A percentile compares a stretch with the other conserved stretches of the same genome.
phyloP scores from a whole-genome alignment of 2,329 filamentous ascomycete genomes.

The Madurella mycetomatis region DNA sequence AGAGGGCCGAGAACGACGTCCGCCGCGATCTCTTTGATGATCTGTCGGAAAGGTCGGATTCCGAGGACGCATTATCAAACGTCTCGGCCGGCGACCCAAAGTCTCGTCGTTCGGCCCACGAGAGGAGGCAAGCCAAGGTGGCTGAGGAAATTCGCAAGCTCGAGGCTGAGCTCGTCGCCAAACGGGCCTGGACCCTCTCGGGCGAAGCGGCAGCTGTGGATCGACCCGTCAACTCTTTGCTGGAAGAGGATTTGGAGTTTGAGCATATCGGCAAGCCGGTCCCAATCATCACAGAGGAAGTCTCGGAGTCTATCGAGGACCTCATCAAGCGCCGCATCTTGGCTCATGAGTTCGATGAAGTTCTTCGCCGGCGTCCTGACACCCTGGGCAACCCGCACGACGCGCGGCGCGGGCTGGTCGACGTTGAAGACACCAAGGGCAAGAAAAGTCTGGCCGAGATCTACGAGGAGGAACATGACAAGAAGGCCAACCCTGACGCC shows the following conservation, averaged over 20 bases:
- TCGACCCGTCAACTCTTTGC: constrained; percentile 82
- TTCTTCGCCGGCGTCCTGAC: constrained; percentile 75
- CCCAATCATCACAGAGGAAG: constrained; percentile 85
- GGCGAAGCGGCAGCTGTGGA: constrained; percentile 82
- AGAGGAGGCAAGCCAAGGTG: constrained; percentile 79
- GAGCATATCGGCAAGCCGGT: constrained; percentile 93
- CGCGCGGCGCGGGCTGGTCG: constrained; percentile 67
- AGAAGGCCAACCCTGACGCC: constrained; percentile 67
- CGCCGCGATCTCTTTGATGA: constrained; percentile 89
- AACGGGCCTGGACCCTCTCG: constrained; percentile 83
- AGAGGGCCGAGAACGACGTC: constrained; percentile 80
- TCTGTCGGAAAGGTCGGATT: constrained; percentile 59
- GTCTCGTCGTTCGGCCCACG: constrained; percentile 76
- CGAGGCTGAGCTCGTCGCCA: constrained; percentile 82
- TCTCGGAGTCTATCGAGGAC: constrained; percentile 86
- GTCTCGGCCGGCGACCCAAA: constrained; percentile 65
- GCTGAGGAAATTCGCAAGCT: constrained; percentile 86
- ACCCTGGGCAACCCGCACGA: constrained; percentile 57
- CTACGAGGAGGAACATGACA: constrained; percentile 89
- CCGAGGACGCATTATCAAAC: constrained; percentile 60
- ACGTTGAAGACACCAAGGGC: constrained; percentile 83
- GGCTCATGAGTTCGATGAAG: constrained; percentile 86
- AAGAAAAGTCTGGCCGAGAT: constrained; percentile 83
- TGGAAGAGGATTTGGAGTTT: constrained; percentile 94
- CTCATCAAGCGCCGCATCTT: constrained; percentile 92